Conservation (phyloP, 345 rosid species). For the Brassica juncea region DNA sequence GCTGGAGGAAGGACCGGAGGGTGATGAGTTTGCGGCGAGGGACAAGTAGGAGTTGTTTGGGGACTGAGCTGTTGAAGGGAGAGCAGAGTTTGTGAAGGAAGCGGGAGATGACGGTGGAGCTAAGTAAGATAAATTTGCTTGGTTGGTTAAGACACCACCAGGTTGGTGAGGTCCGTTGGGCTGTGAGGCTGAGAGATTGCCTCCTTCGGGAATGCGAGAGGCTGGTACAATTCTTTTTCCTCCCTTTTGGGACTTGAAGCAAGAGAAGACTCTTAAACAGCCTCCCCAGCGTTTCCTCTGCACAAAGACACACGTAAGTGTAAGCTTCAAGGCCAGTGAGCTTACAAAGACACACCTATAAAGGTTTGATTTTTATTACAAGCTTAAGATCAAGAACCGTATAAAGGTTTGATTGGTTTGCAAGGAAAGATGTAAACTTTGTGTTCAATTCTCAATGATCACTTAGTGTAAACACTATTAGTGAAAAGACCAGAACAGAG, state of each 20-base stretch:
- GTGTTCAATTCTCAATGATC: too few relatives aligned
- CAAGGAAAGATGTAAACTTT: too few relatives aligned
- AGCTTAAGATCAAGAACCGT: not conserved
- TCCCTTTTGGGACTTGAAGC: slow-evolving; percentile 79
- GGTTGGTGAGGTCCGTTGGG: slow-evolving; percentile 69
- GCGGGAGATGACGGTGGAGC: slow-evolving; percentile 99
- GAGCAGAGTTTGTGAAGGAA: slow-evolving; percentile 86
- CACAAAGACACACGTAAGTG: not conserved
- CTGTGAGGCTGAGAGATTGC: slow-evolving; percentile 64
- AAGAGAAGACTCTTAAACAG: slow-evolving; percentile 81
- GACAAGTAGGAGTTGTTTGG: slow-evolving; percentile 83
- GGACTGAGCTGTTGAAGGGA: slow-evolving; percentile 92
- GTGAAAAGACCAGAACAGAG: too few relatives aligned
- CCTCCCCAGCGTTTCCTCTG: slow-evolving; percentile 97
- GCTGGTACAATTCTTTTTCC: slow-evolving; percentile 92
- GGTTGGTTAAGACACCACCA: slow-evolving; percentile 59
- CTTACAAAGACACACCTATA: too few relatives aligned
- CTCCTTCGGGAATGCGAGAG: slow-evolving; percentile 72
- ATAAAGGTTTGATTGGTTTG: too few relatives aligned
- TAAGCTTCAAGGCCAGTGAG: not conserved
- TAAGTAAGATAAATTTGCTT: slow-evolving; percentile 73
- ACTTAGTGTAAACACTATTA: too few relatives aligned
- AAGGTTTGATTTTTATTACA: too few relatives aligned
- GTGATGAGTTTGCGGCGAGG: slow-evolving; percentile 79
- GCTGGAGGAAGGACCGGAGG: slow-evolving; percentile 81